Conservation (phyloP, 108 stramenopile genomes). For the Nitzschia inconspicua region DNA sequence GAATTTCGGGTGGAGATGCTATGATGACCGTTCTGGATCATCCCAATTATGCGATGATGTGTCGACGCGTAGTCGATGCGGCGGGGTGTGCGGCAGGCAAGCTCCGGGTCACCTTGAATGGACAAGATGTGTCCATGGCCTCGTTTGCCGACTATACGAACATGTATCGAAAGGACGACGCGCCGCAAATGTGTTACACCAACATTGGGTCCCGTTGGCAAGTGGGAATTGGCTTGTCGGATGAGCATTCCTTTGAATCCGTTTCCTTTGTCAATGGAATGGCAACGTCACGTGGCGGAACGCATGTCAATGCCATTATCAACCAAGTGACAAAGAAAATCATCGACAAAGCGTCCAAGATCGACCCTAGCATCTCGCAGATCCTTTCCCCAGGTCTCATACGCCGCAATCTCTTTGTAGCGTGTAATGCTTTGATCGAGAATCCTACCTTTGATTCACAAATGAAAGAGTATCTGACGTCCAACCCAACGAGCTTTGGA, state of each 20-base stretch:
- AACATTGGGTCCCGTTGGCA: conserved; percentile 76
- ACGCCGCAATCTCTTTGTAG: conserved; percentile 89
- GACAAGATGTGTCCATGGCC: conserved; percentile 70
- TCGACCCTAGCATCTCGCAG: conserved; percentile 46
- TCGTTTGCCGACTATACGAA: conserved; percentile 88
- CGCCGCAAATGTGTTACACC: conserved; percentile 60
- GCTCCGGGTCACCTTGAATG: conserved; percentile 86
- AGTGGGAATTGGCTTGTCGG: conserved; percentile 64
- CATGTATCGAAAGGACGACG: conserved; percentile 72
- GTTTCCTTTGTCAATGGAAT: conserved; percentile 91
- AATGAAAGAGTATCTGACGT: conserved; percentile 96
- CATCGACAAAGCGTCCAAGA: conserved; percentile 49
- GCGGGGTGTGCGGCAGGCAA: conserved; percentile 82
- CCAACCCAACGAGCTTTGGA: conserved; percentile 80
- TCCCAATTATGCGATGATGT: conserved; percentile 78
- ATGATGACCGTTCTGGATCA: conserved; percentile 29
- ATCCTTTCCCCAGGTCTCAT: conserved; percentile 64
- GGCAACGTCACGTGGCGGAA: conserved; percentile 81
- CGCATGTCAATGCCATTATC: conserved; percentile 79
- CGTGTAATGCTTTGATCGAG: conserved; percentile 91
- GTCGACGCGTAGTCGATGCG: conserved; percentile 80
- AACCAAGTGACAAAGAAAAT: conserved; percentile 71
- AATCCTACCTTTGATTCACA: conserved; percentile 98
- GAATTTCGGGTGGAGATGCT: conserved; percentile 25
- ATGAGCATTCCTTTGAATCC: conserved; percentile 46